Conservation (phyloP, 2,329 filamentous ascomycete genomes). For the Penicillium nordicum region DNA sequence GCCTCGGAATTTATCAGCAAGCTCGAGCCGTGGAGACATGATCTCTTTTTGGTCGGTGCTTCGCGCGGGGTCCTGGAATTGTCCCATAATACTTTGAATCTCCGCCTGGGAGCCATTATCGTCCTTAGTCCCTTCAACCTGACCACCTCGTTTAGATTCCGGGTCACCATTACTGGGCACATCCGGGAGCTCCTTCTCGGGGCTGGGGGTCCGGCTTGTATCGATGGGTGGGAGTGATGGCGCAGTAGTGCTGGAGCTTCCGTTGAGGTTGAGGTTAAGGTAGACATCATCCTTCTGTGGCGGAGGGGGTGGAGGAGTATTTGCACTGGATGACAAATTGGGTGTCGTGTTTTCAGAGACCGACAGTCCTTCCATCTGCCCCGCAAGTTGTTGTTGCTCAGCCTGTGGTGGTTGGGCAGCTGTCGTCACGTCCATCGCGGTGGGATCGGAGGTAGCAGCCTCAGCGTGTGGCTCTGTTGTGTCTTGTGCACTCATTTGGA, state of each 20-base stretch:
- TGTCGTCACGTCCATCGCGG: conserved; percentile 3
- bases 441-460: neutral
- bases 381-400: conserved; percentile 25
- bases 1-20: conserved; percentile 74
- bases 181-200: conserved; percentile 40
- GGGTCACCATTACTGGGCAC: conserved; percentile 29
- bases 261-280: conserved; percentile 49
- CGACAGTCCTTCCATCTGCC: conserved; percentile 32
- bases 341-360: conserved; percentile 24
- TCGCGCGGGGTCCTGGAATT: conserved; percentile 74
- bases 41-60: conserved; percentile 75
- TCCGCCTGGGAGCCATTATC: conserved; percentile 68
- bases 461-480: conserved; percentile 1
- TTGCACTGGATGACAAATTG: conserved; percentile 16
- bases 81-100: conserved; percentile 96
- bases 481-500: conserved; percentile 14
- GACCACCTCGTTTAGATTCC: conserved; percentile 47
- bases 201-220: conserved; percentile 31
- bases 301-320: conserved; percentile 40
- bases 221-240: conserved; percentile 41
- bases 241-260: conserved; percentile 42
- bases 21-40: conserved; percentile 83
- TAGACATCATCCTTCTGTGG: conserved; percentile 53
- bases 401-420: conserved; percentile 11
- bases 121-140: conserved; percentile 63